phyloP scores from a whole-genome alignment of 148 eudicot species.

The Spergularia bocconei region DNA sequence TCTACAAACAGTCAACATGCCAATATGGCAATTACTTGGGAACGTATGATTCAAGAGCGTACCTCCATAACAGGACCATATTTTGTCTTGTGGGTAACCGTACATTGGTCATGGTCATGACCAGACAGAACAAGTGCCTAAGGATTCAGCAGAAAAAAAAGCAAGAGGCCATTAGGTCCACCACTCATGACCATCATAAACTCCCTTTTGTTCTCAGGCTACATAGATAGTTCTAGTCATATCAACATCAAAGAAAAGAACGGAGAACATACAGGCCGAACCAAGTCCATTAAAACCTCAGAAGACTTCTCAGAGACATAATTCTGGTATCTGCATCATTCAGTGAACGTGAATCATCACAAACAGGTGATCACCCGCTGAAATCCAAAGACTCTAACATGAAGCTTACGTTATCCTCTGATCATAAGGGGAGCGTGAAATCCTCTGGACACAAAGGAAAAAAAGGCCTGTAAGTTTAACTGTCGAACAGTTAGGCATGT shows the following conservation, averaged over 20 bases:
- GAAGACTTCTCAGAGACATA: slow-evolving; percentile 64
- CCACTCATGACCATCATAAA: background rate
- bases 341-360: background rate
- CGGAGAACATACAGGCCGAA: slow-evolving; percentile 66
- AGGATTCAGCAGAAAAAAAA: slow-evolving; percentile 8
- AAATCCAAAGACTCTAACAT: background rate
- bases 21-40: background rate
- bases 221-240: background rate
- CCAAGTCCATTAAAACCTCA: slow-evolving; percentile 47
- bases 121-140: slow-evolving; percentile 89
- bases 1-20: background rate
- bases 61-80: slow-evolving; percentile 73
- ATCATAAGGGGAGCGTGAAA: slow-evolving; percentile 41
- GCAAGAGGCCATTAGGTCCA: background rate
- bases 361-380: background rate
- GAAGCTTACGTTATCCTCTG: slow-evolving; percentile 62
- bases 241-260: slow-evolving; percentile 12
- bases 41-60: slow-evolving; percentile 18
- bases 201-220: background rate
- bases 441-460: slow-evolving; percentile 58
- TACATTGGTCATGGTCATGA: slow-evolving; percentile 97
- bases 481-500: slow-evolving; percentile 20
- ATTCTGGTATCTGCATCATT: slow-evolving; percentile 79
- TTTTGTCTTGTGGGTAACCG: slow-evolving; percentile 59
- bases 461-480: slow-evolving; percentile 31